Evolutionary conservation across 2,329 filamentous ascomycete genomes (phyloP), one percentile per base, ranked within the genome.

Genomic region (Curvularia spicifera): DNA sequence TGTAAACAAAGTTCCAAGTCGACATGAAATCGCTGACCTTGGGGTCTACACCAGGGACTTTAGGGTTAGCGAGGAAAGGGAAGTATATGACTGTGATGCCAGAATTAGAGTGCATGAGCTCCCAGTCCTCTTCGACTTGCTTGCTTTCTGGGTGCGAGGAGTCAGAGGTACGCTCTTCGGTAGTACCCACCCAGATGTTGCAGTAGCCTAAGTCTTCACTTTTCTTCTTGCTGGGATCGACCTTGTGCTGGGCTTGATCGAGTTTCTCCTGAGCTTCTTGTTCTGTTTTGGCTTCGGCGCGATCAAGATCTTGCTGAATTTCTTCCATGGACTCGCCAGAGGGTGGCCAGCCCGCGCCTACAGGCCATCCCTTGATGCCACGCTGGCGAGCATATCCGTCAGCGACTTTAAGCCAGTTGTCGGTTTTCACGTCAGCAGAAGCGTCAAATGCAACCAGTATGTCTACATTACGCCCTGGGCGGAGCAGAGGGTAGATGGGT

Each of bases 1-100:
- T 96, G 76, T 98, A 99, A 29, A 97, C 88, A 74, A 98, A 98
- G 74, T 99, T 99, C 95, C 95, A 99, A 0, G 95, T 99, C 66
- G 88, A 91, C 81, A 98, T 87, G 77, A 93, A 98, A 59, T 97
- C 92, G 52, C 87, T 90, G 2, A 85, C 86, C 24, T 88, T 87
- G 0, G 95, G 95, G 66, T 97, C 90, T n/a, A 98, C 89, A 43
- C 87, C 90, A 0, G 88, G 85, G 0, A 92, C 89, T 59, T 89
- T 89, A 0, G 89, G 84, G 74, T 99, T 98, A 28, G 89, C 86
- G 13, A 98, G 81, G 61, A 97, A 89, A 0, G 95, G 95, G 70
- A 97, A 89, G 78, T 99, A 99, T 15, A 96, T 83, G 3, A 99
- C 88, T 0, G 93, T 86, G 40, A 99, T 89, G 15, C 95, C 95